These are phyloP conservation scores for Fistulifera solaris DNA, from an alignment of 108 stramenopile genomes.

Conservation along the genomic window DNA sequence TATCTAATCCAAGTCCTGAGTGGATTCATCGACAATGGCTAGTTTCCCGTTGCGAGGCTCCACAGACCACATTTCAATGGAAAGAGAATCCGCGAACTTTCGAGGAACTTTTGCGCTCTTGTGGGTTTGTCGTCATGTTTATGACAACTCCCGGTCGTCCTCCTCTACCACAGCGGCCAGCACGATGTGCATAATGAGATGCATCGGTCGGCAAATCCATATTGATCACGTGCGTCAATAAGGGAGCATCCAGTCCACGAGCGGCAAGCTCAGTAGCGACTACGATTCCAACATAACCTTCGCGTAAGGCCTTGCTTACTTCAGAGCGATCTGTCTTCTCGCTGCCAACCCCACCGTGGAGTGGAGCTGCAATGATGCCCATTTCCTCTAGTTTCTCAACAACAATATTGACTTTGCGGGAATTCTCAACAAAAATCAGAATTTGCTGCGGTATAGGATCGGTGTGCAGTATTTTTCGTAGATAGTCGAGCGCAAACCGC, in stretches of 20 bases:
- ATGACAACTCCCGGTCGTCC: conserved; percentile 83
- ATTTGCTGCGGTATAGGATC: conserved; percentile 83
- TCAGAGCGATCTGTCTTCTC: conserved; percentile 82
- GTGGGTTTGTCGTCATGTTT: conserved; percentile 56
- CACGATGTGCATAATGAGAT: conserved; percentile 81
- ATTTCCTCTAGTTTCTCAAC: conserved; percentile 65
- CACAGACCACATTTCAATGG: conserved; percentile 58
- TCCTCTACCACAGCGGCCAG: conserved; percentile 80
- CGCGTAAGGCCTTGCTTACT: conserved; percentile 73
- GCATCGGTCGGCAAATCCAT: conserved; percentile 85
- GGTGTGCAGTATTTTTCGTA: conserved; percentile 71
- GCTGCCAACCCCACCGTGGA: conserved; percentile 61
- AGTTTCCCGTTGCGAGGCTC: conserved; percentile 60
- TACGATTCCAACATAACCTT: conserved; percentile 79
- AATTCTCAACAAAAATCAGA: conserved; percentile 78
- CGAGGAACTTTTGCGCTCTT: conserved; percentile 70
- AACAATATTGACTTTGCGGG: conserved; percentile 66
- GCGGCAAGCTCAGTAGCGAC: conserved; percentile 87
- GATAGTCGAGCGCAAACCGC: conserved; percentile 64
- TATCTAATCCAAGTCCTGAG: not conserved
- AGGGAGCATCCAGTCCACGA: conserved; percentile 79
- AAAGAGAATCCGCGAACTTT: conserved; percentile 54
- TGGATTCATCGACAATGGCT: conserved; percentile 30
- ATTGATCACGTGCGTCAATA: conserved; percentile 83
- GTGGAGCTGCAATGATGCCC: conserved; percentile 75